phyloP scores from a whole-genome alignment of 164 flowering plant genomes.

The Macadamia tetraphylla region DNA sequence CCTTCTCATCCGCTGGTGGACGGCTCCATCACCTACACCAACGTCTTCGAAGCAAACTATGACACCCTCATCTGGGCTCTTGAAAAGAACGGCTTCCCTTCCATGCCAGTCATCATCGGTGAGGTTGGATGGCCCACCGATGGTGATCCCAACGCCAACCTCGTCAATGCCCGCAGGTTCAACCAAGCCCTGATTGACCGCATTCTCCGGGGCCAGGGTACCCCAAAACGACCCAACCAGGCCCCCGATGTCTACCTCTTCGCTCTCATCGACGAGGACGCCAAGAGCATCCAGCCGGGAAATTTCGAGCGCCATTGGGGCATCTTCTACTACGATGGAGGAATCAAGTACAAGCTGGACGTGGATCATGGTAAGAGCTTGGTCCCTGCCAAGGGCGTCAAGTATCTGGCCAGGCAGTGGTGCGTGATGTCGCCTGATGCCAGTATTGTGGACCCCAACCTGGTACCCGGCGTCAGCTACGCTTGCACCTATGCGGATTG shows the following conservation, averaged over 20 bases:
- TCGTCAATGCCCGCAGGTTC: constrained; percentile 51
- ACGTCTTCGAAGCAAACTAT: constrained; percentile 83
- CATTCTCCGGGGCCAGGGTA: constrained; percentile 47
- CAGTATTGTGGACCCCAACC: constrained; percentile 34
- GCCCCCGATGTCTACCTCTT: constrained; percentile 63
- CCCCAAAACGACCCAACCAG: constrained; percentile 55
- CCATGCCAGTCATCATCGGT: constrained; percentile 64
- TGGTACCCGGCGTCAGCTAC: constrained; percentile 26
- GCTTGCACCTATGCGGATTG: constrained; percentile 84
- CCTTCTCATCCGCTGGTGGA: constrained; percentile 45
- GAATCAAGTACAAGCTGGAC: constrained; percentile 51
- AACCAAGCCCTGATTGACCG: constrained; percentile 69
- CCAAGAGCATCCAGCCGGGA: constrained; percentile 69
- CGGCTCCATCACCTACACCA: constrained; percentile 71
- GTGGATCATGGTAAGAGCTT: constrained; percentile 35
- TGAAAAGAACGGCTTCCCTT: constrained; percentile 65
- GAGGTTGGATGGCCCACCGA: constrained; percentile 97
- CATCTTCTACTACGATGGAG: constrained; percentile 65
- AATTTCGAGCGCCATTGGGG: constrained; percentile 98
- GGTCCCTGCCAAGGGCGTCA: constrained; percentile 65
- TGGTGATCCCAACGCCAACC: constrained; percentile 59
- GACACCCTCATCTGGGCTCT: constrained; percentile 85
- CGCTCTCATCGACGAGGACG: constrained; percentile 71
- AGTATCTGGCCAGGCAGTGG: constrained; percentile 62
- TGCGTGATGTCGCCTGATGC: constrained; percentile 77